Percentiles rank a stretch among this genome's conserved stretches.
Conservation (phyloP, 495 filamentous ascomycete genomes). For the Tirmania nivea region DNA sequence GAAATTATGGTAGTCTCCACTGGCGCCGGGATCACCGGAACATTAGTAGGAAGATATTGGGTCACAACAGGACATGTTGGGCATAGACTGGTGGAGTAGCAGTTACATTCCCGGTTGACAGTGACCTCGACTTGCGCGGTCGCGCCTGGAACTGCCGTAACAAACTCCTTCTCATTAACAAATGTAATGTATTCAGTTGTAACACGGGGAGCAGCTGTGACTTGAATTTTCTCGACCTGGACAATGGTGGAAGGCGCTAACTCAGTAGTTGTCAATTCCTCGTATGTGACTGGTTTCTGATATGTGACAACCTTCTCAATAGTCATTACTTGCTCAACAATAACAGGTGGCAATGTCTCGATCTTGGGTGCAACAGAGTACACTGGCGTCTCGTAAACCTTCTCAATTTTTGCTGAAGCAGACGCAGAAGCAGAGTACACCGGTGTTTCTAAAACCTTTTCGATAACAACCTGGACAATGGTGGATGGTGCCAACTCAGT, state of each 20-base stretch:
- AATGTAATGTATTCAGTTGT: not conserved
- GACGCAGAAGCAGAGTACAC: too few species aligned
- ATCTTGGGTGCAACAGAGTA: too few species aligned
- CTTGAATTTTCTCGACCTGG: not conserved
- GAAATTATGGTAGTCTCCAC: not conserved
- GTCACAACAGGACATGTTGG: not conserved
- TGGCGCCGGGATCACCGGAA: not conserved
- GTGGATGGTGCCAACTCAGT: not conserved
- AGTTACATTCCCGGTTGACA: not conserved
- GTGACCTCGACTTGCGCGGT: not conserved
- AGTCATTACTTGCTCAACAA: conserved; percentile 1
- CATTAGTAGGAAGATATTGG: too few species aligned
- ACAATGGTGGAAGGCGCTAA: not conserved
- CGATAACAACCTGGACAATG: not conserved
- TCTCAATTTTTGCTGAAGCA: too few species aligned
- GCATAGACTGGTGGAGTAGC: not conserved
- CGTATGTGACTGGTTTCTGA: not conserved
- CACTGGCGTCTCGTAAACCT: too few species aligned
- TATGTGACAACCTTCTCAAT: conserved; percentile 3
- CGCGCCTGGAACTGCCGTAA: conserved; percentile 1
- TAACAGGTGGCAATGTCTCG: not conserved
- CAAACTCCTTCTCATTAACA: not conserved
- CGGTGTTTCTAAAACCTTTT: too few species aligned
- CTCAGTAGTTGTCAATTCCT: not conserved
- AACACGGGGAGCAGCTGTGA: not conserved